Base-by-base conservation (phyloP, 2,329 filamentous ascomycete genomes). In the Elsinoe perseae region DNA sequence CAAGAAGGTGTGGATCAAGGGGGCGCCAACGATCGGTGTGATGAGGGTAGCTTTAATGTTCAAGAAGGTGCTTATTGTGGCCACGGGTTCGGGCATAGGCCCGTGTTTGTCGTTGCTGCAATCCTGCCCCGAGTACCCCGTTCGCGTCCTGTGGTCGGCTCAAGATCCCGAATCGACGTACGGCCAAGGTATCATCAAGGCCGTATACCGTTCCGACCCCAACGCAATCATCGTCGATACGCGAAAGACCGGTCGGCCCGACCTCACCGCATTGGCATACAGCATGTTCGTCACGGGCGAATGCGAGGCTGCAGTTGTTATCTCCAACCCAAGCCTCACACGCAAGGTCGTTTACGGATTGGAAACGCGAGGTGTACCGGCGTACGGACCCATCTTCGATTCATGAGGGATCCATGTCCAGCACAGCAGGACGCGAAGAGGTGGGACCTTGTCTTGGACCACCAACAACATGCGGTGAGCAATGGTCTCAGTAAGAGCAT, bases 321-420 rank as follows among this genome's bases (percentile, higher is more conserved):
- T 90, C 63, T 83, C 82, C 56, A 90, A 89, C 66, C 80, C 83
- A 57, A 77, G 71, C 57, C 77, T 88, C 30, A 89, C 85, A 16
- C 77, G 77, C 64, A 81, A 80, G 71, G 76, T 89, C 1, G 85
- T 89, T 0, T 86, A 83, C 65, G 83, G 79, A 7, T 71, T 90
- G 52, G 84, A 89, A 70, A 77, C 75, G 34, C 75, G 83, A 56
- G 84, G 85, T 0, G 69, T 89, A 6, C 77, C 81, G 2, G 84
- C 85, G 7, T 89, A 80, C 70, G 87, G 86, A 5, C 84, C 86
- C 7, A 87, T 90, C 63, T 90, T 84, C 72, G 87, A 90, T 69
- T 82, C 79, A 42, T 82, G 66, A 72, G 30, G 27, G 6, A 42
- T 21, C 25, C 50, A 36, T 25, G 14, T 36, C 10, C 50, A 32